Conservation (phyloP, 1,139 yeast species). For the Yamadazyma blattariae region DNA sequence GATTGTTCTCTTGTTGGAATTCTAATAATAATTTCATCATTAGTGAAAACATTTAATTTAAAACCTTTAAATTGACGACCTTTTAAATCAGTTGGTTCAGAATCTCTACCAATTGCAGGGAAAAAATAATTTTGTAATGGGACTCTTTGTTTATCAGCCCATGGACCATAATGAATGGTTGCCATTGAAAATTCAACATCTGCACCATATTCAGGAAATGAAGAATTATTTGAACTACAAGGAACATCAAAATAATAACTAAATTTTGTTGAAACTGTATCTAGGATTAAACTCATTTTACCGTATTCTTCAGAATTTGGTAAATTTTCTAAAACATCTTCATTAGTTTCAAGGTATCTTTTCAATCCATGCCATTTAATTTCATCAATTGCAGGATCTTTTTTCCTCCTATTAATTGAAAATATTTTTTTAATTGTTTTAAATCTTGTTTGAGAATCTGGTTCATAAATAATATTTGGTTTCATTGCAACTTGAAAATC, state of each 20-base stretch:
- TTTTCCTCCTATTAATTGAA: not conserved
- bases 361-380: slow-evolving; percentile 40
- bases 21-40: slow-evolving; percentile 67
- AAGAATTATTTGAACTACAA: slow-evolving; percentile 33
- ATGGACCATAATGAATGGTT: slow-evolving; percentile 85
- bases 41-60: slow-evolving; percentile 50
- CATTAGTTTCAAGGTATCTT: slow-evolving; percentile 35
- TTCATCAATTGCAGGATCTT: slow-evolving; percentile 6
- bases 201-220: slow-evolving; percentile 60
- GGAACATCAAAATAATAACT: slow-evolving; percentile 69
- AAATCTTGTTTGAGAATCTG: slow-evolving; percentile 7
- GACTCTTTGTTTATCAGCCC: slow-evolving; percentile 86
- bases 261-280: slow-evolving; percentile 53
- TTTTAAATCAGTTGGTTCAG: slow-evolving; percentile 41
- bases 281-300: slow-evolving; percentile 70
- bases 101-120: slow-evolving; percentile 65
- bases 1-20: slow-evolving; percentile 84
- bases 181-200: slow-evolving; percentile 60
- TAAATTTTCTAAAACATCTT: slow-evolving; percentile 24
- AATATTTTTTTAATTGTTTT: slow-evolving; percentile 13
- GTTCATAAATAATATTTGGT: slow-evolving; percentile 60
- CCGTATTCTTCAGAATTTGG: slow-evolving; percentile 69
- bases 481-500: slow-evolving; percentile 59
- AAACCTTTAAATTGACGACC: slow-evolving; percentile 56
- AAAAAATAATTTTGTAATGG: slow-evolving; percentile 64